Base-by-base conservation (phyloP, 441 rosid species). In the Iberis amara region DNA sequence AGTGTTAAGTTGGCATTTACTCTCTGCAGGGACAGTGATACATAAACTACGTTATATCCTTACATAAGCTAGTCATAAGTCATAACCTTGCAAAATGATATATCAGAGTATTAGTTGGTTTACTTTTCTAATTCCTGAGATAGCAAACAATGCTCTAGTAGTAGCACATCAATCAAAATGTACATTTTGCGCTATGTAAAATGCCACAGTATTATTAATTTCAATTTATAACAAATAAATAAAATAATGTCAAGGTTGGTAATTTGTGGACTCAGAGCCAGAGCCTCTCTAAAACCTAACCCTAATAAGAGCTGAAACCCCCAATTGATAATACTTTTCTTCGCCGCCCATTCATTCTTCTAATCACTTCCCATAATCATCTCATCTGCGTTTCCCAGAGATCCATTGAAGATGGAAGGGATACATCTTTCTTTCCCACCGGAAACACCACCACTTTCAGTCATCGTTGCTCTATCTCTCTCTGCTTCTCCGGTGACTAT, bases 381-480 rank as follows among this genome's bases (percentile, higher is more conserved):
- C 12, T 47, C 5, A 13, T 39, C n/a, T 28, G 31, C 3, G 10
- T 47, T 28, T 58, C 23, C 14, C 51, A 42, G 47, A 42, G 47
- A 53, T 62, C 54, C 54, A 26, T 11, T 8, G 43, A 26, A 23
- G 1, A 68, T 68, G 80, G 80, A 76, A 30, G 71, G 54, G 12
- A 56, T 69, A 15, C 51, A 68, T 55, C 66, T 79, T 23, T 75
- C 70, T 0, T 80, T 78, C 49, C 42, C 81, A 0, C 51, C 73
- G 3, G 80, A 80, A 8, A 35, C 54, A 18, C 86, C 79, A 26
- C 86, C 84, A 0, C 70, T 83, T 2, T 48, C 85, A 0, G 81
- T 83, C 47, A 69, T 83, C 36, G 69, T 63, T 28, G 86, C 90
- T 14, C 64, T 79, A 50, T 74, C 73, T 72, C 66, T 80, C 49